These are phyloP conservation scores for Neobulgaria alba DNA, from an alignment of 2,329 filamentous ascomycete genomes.

Conservation along the genomic window DNA sequence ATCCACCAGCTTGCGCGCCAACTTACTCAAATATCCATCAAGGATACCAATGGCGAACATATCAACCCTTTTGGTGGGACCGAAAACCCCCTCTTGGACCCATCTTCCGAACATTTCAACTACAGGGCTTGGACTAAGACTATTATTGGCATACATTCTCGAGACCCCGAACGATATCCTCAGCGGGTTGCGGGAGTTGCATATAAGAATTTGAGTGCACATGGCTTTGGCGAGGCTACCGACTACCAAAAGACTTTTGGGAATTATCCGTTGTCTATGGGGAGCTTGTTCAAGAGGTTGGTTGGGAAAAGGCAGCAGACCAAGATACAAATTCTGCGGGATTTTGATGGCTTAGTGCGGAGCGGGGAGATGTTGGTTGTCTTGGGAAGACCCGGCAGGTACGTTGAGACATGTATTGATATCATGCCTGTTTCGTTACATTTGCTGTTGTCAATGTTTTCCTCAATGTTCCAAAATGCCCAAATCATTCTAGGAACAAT, in stretches of 20 bases:
- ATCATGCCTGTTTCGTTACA: too few relatives aligned
- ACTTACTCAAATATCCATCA: slow-evolving; percentile 21
- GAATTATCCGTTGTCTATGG: slow-evolving; percentile 49
- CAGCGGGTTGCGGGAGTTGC: slow-evolving; percentile 54
- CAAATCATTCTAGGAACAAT: too few relatives aligned
- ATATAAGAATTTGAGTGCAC: slow-evolving; percentile 60
- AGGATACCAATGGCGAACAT: slow-evolving; percentile 15
- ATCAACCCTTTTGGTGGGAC: slow-evolving; percentile 43
- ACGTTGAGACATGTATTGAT: too few relatives aligned
- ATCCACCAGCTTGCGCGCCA: slow-evolving; percentile 20
- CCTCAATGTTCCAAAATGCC: too few relatives aligned
- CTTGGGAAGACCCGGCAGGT: slow-evolving; percentile 56
- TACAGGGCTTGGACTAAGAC: slow-evolving; percentile 52
- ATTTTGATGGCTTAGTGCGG: slow-evolving; percentile 56
- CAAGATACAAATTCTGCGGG: slow-evolving; percentile 48
- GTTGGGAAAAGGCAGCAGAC: slow-evolving; percentile 42
- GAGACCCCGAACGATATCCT: slow-evolving; percentile 42
- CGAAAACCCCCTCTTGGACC: slow-evolving; percentile 45
- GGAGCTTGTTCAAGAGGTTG: slow-evolving; percentile 37
- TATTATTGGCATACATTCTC: slow-evolving; percentile 39
- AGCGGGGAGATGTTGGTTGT: slow-evolving; percentile 62
- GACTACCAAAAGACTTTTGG: slow-evolving; percentile 62
- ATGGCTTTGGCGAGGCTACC: slow-evolving; percentile 58
- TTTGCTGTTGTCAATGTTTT: too few relatives aligned
- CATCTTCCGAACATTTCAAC: slow-evolving; percentile 44